Conservation (phyloP, 345 rosid genomes). For the Microcos paniculata region DNA sequence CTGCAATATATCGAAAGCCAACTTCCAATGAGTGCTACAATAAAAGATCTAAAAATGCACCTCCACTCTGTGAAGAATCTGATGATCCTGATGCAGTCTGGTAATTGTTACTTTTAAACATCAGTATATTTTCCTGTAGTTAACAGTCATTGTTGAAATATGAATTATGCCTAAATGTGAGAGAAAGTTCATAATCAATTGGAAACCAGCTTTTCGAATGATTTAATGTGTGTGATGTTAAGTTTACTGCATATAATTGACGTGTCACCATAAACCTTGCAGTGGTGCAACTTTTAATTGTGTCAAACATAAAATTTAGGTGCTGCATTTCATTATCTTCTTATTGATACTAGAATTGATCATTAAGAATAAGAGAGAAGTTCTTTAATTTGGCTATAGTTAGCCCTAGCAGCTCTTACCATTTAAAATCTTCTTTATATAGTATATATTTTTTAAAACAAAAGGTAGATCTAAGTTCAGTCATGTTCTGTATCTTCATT, state of each 20-base stretch:
- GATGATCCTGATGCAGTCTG: conserved; percentile 79
- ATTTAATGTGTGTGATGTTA: not conserved
- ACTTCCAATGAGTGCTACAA: conserved; percentile 60
- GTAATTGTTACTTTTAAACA: conserved; percentile 28
- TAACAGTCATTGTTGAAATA: not conserved
- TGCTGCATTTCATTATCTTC: not conserved
- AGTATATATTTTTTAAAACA: not conserved
- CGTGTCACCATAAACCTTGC: too few relatives aligned
- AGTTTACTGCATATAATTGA: not conserved
- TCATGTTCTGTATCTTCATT: not conserved
- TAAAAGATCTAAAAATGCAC: conserved; percentile 49
- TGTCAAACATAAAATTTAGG: not conserved
- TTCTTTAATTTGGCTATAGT: not conserved
- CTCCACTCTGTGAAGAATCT: conserved; percentile 64
- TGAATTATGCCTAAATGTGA: not conserved
- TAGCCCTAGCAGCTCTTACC: not conserved
- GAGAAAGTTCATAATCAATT: not conserved
- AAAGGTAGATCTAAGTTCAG: not conserved
- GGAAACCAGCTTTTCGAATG: not conserved
- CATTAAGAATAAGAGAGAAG: not conserved
- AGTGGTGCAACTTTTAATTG: too few relatives aligned
- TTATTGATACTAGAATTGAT: not conserved
- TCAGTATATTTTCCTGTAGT: conserved; percentile 2
- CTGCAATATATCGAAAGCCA: conserved; percentile 71
- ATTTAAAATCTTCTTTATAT: too few relatives aligned